Conservation (phyloP, 495 filamentous ascomycete genomes). For the Corynascus novoguineensis region DNA sequence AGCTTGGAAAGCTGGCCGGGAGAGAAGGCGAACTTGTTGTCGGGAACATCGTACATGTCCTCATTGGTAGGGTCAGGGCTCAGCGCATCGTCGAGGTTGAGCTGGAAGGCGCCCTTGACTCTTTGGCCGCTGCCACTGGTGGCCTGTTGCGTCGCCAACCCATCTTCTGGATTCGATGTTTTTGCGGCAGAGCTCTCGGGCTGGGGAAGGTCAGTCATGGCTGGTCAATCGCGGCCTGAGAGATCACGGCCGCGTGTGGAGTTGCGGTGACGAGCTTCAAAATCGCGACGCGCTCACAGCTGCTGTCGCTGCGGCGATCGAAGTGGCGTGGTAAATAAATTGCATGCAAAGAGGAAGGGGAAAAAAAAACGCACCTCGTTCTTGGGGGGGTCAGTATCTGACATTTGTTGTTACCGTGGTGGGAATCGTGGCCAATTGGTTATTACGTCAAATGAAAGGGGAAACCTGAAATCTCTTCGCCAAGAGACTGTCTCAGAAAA, state of each 20-base stretch:
- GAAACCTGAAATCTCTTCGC: too few relatives aligned
- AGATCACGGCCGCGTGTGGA: too few relatives aligned
- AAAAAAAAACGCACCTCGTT: not conserved
- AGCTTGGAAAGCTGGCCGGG: conserved; percentile 67
- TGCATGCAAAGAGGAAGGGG: too few relatives aligned
- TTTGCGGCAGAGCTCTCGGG: conserved; percentile 5
- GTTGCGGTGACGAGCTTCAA: not conserved
- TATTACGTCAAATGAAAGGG: not conserved
- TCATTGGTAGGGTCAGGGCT: conserved; percentile 11
- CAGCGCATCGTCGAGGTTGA: conserved; percentile 9
- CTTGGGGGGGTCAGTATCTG: not conserved
- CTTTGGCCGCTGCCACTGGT: not conserved
- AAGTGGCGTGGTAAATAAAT: too few relatives aligned
- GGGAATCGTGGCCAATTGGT: not conserved
- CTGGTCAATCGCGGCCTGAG: not conserved
- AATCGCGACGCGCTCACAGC: too few relatives aligned
- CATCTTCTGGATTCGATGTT: not conserved
- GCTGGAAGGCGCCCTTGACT: conserved; percentile 3
- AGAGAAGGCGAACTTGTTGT: conserved; percentile 65
- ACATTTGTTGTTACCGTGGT: not conserved
- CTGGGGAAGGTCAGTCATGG: conserved; percentile 6
- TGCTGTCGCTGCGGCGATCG: too few relatives aligned
- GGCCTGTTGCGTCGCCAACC: not conserved
- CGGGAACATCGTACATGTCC: conserved; percentile 59
- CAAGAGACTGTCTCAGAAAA: too few relatives aligned